phyloP scores from a whole-genome alignment of 2,329 filamentous ascomycete genomes.

The Bipolaris bicolor region DNA sequence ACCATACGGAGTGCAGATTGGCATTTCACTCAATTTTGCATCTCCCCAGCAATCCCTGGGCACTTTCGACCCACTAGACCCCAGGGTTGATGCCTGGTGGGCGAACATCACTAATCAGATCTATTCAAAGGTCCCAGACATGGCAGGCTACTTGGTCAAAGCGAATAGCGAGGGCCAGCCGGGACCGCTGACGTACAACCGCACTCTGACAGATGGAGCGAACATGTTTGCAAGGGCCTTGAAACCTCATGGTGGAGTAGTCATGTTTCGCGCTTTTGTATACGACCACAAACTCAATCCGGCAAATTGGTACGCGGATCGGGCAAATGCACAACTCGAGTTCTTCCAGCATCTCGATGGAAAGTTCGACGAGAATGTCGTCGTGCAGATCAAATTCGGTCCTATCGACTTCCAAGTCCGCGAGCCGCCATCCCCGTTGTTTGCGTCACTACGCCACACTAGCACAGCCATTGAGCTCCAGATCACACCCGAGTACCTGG shows the following conservation, averaged over 20 bases:
- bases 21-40: slow-evolving; percentile 71
- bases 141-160: slow-evolving; percentile 73
- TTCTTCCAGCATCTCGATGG: slow-evolving; percentile 70
- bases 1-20: slow-evolving; percentile 70
- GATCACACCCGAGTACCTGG: slow-evolving; percentile 72
- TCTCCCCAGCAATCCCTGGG: slow-evolving; percentile 61
- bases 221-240: slow-evolving; percentile 80
- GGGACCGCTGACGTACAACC: slow-evolving; percentile 71
- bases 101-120: slow-evolving; percentile 63
- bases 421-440: slow-evolving; percentile 70
- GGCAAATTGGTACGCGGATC: slow-evolving; percentile 68
- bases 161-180: slow-evolving; percentile 76
- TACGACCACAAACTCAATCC: slow-evolving; percentile 66
- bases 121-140: slow-evolving; percentile 67
- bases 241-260: slow-evolving; percentile 89
- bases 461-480: slow-evolving; percentile 67
- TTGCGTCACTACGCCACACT: slow-evolving; percentile 59
- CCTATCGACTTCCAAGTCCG: slow-evolving; percentile 77
- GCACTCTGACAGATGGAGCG: slow-evolving; percentile 70
- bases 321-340: slow-evolving; percentile 72
- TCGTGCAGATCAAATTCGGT: slow-evolving; percentile 76
- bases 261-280: slow-evolving; percentile 76
- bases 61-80: slow-evolving; percentile 70
- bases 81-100: slow-evolving; percentile 68
- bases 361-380: slow-evolving; percentile 71